Conservation (phyloP, 176 grass and related monocot genomes). For the Olyra latifolia region DNA sequence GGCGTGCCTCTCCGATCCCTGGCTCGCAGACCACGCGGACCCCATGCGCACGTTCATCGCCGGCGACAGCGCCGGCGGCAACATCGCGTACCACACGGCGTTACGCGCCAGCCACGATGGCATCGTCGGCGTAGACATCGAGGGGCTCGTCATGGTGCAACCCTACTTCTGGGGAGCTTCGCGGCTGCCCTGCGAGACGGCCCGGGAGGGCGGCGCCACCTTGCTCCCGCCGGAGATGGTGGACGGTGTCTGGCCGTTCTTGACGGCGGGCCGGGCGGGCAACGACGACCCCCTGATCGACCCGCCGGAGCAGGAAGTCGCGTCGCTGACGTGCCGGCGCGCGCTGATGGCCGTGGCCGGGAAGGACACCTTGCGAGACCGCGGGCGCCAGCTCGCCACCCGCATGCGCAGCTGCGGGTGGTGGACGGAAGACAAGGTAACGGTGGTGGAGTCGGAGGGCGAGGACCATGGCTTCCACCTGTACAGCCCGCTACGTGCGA, state of each 20-base stretch:
- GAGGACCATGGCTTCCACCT: constrained; percentile 20
- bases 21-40: background rate
- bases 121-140: background rate
- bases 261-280: constrained; percentile 5
- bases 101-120: background rate
- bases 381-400: background rate
- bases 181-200: too few species aligned
- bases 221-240: background rate
- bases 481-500: background rate
- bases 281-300: constrained; percentile 13
- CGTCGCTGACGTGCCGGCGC: background rate
- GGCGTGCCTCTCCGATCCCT: background rate
- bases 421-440: background rate
- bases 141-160: background rate
- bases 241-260: background rate
- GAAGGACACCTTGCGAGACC: background rate
- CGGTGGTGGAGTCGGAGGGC: background rate
- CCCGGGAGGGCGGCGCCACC: too few species aligned
- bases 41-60: background rate
- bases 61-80: constrained; percentile 20
- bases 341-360: background rate
- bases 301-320: background rate
- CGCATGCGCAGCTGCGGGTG: background rate
- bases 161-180: constrained; percentile 18
- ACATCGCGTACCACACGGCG: constrained; percentile 17